Conservation (phyloP, 495 filamentous ascomycete species). For the Hyaloscypha bicolor region DNA sequence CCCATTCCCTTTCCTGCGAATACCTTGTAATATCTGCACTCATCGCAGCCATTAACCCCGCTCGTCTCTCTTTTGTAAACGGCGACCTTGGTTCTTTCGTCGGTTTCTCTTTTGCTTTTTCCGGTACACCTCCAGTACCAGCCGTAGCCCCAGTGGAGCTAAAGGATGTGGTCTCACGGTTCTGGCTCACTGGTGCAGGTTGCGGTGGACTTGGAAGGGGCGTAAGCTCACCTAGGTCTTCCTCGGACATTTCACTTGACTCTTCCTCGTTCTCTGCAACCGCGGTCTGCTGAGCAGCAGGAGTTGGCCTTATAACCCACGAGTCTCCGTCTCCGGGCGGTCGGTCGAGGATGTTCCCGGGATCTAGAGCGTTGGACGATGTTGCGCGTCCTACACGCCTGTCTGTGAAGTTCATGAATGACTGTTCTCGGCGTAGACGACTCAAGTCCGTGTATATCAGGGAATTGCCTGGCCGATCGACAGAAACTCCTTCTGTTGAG, state of each 20-base stretch:
- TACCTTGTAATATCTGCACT: conserved; percentile 10
- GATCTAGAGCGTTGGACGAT: not conserved
- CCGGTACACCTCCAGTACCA: not conserved
- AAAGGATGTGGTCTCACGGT: not conserved
- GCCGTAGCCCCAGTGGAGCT: not conserved
- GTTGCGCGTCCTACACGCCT: not conserved
- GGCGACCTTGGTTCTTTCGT: not conserved
- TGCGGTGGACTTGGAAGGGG: not conserved
- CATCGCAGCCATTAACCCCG: not conserved
- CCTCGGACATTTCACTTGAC: not conserved
- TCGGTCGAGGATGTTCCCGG: not conserved
- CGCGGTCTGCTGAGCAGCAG: not conserved
- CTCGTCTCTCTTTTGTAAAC: not conserved
- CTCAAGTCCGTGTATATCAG: no score
- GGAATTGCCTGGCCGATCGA: no score
- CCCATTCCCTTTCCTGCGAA: conserved; percentile 1
- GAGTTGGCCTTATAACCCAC: not conserved
- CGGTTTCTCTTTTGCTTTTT: not conserved
- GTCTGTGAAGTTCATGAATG: not conserved
- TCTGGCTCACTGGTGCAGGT: not conserved
- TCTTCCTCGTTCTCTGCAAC: not conserved
- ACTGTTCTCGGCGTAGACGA: no score
- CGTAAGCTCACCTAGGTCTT: not conserved
- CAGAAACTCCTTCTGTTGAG: no score
- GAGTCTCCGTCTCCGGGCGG: not conserved